Base-by-base conservation (phyloP, 495 filamentous ascomycete species). In the Hypoxylon fuscum region DNA sequence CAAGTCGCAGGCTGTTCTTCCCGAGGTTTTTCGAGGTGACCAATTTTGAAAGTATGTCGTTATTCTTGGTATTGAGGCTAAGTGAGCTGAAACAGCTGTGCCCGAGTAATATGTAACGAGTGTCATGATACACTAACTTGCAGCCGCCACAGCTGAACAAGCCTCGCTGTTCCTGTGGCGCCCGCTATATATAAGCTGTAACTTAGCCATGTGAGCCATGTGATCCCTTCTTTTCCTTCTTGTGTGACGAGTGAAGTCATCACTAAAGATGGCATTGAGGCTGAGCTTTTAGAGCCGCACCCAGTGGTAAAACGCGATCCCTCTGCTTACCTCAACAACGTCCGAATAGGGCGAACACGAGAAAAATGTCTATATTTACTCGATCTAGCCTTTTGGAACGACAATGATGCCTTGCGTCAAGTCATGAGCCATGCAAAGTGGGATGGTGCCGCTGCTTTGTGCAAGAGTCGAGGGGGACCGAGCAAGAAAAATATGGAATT, bases 1-100 rank as follows among this genome's bases (percentile, higher is more conserved):
- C 20, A 21, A 22, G 9, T 15, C 22, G 11, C 9, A 8, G 18
- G 20, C 8, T 27, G 25, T 27, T 27, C 25, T 27, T 8, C 25
- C 25, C 25, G 25, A 27, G 25, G 8, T 27, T 18, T 15, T n/a
- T n/a, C 20, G 38, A 46, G n/a, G n/a, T n/a, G n/a, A n/a, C n/a
- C n/a, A n/a, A n/a, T n/a, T n/a, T 18, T 1, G 15, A 35, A 29
- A 9, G 43, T 1, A 7, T 8, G 20, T 61, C 25, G 8, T 8
- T 27, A 4, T 45, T 40, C 20, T 32, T 44, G 23, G 31, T 43
- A 49, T 21, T 52, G 55, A 42, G n/a, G 50, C 50, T 50, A 65
- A 65, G 54, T 47, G 34, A 42, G 51, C 27, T 21, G 23, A 51
- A 18, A 55, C 35, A 40, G n/a, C 29, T 50, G 55, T 55, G 40